A percentile compares a stretch with the other conserved stretches of the same genome.
These are phyloP conservation scores for Cryptococcus depauperatus DNA, from an alignment of 1,284 basidiomycete genomes.

Conservation along the genomic window DNA sequence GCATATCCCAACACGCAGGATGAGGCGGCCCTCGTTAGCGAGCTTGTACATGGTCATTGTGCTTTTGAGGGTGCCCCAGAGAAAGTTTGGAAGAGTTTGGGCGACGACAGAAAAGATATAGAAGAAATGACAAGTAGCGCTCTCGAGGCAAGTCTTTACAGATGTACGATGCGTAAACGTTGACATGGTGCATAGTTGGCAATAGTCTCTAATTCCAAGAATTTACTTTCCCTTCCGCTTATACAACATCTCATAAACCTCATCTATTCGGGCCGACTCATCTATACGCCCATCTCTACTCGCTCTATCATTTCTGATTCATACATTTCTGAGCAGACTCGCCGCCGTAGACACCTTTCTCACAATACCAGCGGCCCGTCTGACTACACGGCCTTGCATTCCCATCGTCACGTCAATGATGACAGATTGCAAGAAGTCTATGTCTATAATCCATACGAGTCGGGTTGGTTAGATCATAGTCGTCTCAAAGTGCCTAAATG, in stretches of 20 bases:
- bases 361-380: background rate
- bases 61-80: slow-evolving; percentile 68
- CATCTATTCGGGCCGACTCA: slow-evolving; percentile 57
- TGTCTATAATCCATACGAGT: slow-evolving; percentile 62
- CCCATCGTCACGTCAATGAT: slow-evolving; percentile 1
- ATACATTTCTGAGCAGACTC: slow-evolving; percentile 56
- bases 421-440: slow-evolving; percentile 44
- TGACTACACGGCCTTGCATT: slow-evolving; percentile 1
- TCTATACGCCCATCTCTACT: slow-evolving; percentile 51
- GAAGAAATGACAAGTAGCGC: slow-evolving; percentile 60
- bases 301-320: slow-evolving; percentile 74
- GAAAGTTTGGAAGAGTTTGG: slow-evolving; percentile 58
- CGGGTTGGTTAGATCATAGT: slow-evolving; percentile 69
- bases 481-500: slow-evolving; percentile 75
- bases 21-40: slow-evolving; percentile 62
- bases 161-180: background rate
- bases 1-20: slow-evolving; percentile 54
- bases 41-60: slow-evolving; percentile 69
- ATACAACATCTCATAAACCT: slow-evolving; percentile 75
- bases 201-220: slow-evolving; percentile 69
- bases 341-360: slow-evolving; percentile 13
- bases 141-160: slow-evolving; percentile 55
- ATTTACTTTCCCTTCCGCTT: slow-evolving; percentile 67
- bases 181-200: slow-evolving; percentile 56
- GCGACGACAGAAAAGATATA: slow-evolving; percentile 51